phyloP scores from a whole-genome alignment of 768 basidiomycete species.

The Clitopilus hobsonii region DNA sequence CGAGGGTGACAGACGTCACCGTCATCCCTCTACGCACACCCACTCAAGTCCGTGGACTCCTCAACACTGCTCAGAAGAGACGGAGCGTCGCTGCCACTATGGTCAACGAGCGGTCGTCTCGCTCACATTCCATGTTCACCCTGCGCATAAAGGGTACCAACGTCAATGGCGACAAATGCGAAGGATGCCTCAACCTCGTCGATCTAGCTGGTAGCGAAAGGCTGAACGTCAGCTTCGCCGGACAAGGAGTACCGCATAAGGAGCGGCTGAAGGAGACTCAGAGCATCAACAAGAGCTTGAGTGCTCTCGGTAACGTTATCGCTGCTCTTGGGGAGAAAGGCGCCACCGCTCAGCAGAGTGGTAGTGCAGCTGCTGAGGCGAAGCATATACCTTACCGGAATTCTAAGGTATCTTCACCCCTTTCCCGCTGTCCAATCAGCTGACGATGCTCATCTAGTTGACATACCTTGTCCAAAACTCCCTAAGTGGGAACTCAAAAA shows the following conservation, averaged over 20 bases:
- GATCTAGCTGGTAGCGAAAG: slow-evolving; percentile 95
- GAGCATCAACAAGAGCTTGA: slow-evolving; percentile 88
- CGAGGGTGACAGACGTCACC: slow-evolving; percentile 80
- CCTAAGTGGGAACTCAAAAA: slow-evolving; percentile 87
- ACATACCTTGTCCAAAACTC: slow-evolving; percentile 93
- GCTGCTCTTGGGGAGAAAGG: slow-evolving; percentile 82
- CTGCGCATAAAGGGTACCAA: slow-evolving; percentile 78
- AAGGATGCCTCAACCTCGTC: slow-evolving; percentile 86
- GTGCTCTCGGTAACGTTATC: slow-evolving; percentile 90
- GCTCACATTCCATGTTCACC: slow-evolving; percentile 92
- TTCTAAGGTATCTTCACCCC: slow-evolving; percentile 59
- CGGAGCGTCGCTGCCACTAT: slow-evolving; percentile 87
- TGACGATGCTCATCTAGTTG: slow-evolving; percentile 40
- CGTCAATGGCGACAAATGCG: slow-evolving; percentile 69
- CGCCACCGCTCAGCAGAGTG: slow-evolving; percentile 21
- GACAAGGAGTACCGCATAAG: slow-evolving; percentile 40
- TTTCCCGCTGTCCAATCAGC: background rate
- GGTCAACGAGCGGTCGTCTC: slow-evolving; percentile 93
- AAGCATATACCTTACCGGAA: slow-evolving; percentile 94
- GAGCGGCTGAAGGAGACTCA: slow-evolving; percentile 89
- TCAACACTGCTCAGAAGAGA: slow-evolving; percentile 72
- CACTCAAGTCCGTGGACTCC: slow-evolving; percentile 70
- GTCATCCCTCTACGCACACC: slow-evolving; percentile 69
- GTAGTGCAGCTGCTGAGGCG: slow-evolving; percentile 37
- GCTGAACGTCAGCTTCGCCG: slow-evolving; percentile 59